Conservation (phyloP, 2,329 filamentous ascomycete genomes). For the Orbilia javanica region DNA sequence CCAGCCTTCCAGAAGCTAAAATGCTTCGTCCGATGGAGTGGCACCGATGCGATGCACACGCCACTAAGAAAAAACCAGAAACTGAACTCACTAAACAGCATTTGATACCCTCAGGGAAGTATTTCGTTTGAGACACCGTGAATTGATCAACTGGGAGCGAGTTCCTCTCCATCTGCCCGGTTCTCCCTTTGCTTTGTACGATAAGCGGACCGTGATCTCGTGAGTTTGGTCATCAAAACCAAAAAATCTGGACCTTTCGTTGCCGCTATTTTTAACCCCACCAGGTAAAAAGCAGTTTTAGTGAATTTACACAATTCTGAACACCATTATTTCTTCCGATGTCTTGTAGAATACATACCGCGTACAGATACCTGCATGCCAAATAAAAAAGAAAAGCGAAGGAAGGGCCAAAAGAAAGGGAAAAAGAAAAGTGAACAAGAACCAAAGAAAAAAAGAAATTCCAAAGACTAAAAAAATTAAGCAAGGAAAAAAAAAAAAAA, state of each 20-base stretch:
- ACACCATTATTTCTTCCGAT: constrained; percentile 2
- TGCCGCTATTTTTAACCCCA: constrained; percentile 51
- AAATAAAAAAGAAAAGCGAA: constrained; percentile 12
- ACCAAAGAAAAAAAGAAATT: not conserved
- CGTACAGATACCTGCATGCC: not conserved
- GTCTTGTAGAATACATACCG: constrained; percentile 6
- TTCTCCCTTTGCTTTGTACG: constrained; percentile 12
- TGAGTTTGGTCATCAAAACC: constrained; percentile 8
- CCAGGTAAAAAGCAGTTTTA: constrained; percentile 2
- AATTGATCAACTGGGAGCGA: constrained; percentile 17
- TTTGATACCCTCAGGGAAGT: not conserved
- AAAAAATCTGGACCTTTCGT: constrained; percentile 16
- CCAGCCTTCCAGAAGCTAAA: constrained; percentile 36
- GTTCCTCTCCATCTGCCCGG: constrained; percentile 38
- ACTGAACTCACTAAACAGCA: constrained; percentile 11
- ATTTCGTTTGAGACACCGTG: constrained; percentile 15
- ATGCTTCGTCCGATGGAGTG: constrained; percentile 19
- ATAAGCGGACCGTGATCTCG: constrained; percentile 23
- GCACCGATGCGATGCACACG: constrained; percentile 40
- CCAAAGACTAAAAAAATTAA: not conserved
- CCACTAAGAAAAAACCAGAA: constrained; percentile 22
- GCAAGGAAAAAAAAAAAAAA: no score
- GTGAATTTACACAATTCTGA: constrained; percentile 11
- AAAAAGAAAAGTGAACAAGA: not conserved
- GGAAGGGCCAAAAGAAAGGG: not conserved